A percentile compares a stretch with the other conserved stretches of the same genome.
These are phyloP conservation scores for Globisporangium camurandrum DNA, from an alignment of 352 stramenopile species.

Conservation along the genomic window DNA sequence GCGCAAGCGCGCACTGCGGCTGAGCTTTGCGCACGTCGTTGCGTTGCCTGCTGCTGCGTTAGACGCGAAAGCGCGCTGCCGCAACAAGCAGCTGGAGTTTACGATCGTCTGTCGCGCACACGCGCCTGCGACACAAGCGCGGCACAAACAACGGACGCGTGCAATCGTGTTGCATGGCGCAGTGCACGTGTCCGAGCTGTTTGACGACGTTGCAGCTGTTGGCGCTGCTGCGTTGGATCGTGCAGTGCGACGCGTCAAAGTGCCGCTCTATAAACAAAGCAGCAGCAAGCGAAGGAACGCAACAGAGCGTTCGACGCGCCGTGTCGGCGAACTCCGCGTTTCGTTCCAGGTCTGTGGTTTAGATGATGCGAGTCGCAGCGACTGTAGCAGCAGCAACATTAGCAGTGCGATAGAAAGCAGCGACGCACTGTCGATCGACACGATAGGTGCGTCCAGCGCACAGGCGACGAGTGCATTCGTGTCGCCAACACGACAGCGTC, in stretches of 20 bases:
- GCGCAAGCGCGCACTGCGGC: slow-evolving; percentile 30
- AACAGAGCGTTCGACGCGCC: background rate
- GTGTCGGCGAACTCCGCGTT: slow-evolving; percentile 20
- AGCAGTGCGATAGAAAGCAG: background rate
- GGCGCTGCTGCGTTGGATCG: background rate
- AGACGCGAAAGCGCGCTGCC: background rate
- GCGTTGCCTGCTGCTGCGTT: slow-evolving; percentile 1
- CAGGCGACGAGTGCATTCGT: background rate
- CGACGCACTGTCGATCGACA: background rate
- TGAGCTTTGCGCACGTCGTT: slow-evolving; percentile 30
- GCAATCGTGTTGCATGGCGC: slow-evolving; percentile 12
- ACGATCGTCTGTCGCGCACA: slow-evolving; percentile 18
- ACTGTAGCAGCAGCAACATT: background rate
- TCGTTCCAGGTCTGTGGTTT: slow-evolving; percentile 14
- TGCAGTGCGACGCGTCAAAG: slow-evolving; percentile 9
- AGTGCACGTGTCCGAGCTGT: slow-evolving; percentile 6
- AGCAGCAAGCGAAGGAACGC: background rate
- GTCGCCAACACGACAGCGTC: no score
- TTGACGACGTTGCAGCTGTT: background rate
- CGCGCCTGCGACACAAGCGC: slow-evolving; percentile 7
- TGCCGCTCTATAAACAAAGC: slow-evolving; percentile 11
- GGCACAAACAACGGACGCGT: slow-evolving; percentile 5
- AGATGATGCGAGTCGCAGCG: background rate
- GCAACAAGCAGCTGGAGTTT: slow-evolving; percentile 16
- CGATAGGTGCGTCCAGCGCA: background rate